Evolutionary conservation across 169 alveolate genomes (phyloP).

Genomic region (Plasmodium billcollinsi): DNA sequence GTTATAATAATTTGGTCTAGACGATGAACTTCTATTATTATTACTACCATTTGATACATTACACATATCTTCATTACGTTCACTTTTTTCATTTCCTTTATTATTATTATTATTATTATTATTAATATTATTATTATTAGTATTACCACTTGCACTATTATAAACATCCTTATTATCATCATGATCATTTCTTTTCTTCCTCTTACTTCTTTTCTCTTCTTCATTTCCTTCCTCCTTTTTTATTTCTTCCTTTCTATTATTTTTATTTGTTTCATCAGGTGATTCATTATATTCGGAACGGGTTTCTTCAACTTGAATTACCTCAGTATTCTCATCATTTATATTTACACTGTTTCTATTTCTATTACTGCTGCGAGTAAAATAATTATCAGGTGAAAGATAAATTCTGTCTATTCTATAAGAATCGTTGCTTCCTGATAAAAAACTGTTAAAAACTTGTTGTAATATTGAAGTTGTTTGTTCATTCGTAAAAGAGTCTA

Average conservation of each 20-base stretch:
- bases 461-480: conserved; percentile 42
- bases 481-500: conserved; percentile 20
- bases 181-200: background rate
- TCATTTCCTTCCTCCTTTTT: background rate
- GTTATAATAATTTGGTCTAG: background rate
- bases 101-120: background rate
- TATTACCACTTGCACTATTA: background rate
- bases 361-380: conserved; percentile 11
- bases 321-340: conserved; percentile 12
- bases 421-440: conserved; percentile 27
- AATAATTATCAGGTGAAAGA: conserved; percentile 2
- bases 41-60: background rate
- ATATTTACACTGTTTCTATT: conserved; percentile 11
- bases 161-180: background rate
- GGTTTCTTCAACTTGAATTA: background rate
- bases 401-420: conserved; percentile 11
- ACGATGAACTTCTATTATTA: no score
- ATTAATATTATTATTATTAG: background rate
- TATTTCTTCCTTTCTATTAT: background rate
- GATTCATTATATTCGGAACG: background rate
- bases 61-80: no score
- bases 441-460: conserved; percentile 38
- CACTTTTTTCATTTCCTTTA: background rate
- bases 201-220: background rate
- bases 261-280: background rate